These are phyloP conservation scores for Alternaria sp. DNA, from an alignment of 2,329 filamentous ascomycete species.

Conservation along the genomic window DNA sequence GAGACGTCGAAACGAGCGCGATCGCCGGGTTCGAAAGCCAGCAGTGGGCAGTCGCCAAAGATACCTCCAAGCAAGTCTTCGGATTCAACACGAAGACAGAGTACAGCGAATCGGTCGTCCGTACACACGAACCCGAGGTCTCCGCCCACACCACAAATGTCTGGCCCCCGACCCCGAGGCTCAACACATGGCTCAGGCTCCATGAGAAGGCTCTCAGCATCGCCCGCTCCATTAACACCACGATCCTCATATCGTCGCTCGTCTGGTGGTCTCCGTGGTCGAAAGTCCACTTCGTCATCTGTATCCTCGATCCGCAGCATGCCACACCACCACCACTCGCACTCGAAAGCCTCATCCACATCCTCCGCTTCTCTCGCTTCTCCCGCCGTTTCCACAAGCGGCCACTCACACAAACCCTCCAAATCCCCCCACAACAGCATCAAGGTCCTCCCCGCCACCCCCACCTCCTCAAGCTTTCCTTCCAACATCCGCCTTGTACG, in stretches of 20 bases:
- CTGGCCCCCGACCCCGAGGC: slow-evolving; percentile 48
- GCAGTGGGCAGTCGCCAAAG: slow-evolving; percentile 44
- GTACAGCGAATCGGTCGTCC: slow-evolving; percentile 44
- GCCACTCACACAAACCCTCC: slow-evolving; percentile 68
- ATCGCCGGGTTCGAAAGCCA: slow-evolving; percentile 45
- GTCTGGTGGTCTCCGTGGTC: slow-evolving; percentile 81
- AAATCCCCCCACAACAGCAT: slow-evolving; percentile 85
- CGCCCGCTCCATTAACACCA: slow-evolving; percentile 86
- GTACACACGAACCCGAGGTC: slow-evolving; percentile 48
- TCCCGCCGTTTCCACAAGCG: slow-evolving; percentile 53
- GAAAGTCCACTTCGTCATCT: slow-evolving; percentile 95
- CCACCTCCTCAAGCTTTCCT: slow-evolving; percentile 74
- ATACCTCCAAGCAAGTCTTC: slow-evolving; percentile 33
- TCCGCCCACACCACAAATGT: slow-evolving; percentile 46
- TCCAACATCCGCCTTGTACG: slow-evolving; percentile 85
- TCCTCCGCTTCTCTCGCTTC: slow-evolving; percentile 73
- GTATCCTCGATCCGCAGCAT: slow-evolving; percentile 92
- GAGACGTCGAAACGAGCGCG: slow-evolving; percentile 58
- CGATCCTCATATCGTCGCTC: slow-evolving; percentile 84
- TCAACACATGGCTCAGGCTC: slow-evolving; percentile 51
- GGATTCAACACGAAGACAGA: slow-evolving; percentile 43
- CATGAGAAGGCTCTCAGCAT: slow-evolving; percentile 73
- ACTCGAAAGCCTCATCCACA: slow-evolving; percentile 93
- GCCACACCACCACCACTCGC: slow-evolving; percentile 74
- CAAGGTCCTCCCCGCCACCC: slow-evolving; percentile 93